Base-by-base conservation (phyloP, 2,329 filamentous ascomycete genomes). In the Tolypocladium ophioglossoides region DNA sequence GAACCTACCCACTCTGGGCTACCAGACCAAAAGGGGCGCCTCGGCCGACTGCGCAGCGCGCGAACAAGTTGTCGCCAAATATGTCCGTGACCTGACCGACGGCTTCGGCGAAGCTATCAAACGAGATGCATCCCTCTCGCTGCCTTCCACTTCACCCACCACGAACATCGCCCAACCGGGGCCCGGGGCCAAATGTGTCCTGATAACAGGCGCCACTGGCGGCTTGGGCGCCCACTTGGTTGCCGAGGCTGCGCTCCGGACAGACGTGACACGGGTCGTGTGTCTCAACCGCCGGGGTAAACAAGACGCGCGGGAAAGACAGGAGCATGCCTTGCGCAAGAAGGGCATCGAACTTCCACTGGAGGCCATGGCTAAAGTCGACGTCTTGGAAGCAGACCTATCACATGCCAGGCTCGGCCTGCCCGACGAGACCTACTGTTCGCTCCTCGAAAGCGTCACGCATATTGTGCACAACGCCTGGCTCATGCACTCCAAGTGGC, bases 401-500 rank as follows among this genome's bases (percentile, higher is more conserved):
- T 44, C 46, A 2, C 73, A 75, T 24, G 63, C 70, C 0, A 53
- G 59, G 3, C 68, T 82, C 0, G 78, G 77, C 0, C 64, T 82
- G 0, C 24, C 64, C 0, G 18, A 54, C 0, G 41, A 59, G 4
- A 64, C 69, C 1, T 79, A 80, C 57, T 41, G 62, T 2, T 24
- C 51, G 0, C 67, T 81, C 0, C 59, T 65, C 0, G n/a, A 57
- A 0, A 59, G 52, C 2, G 74, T 74, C 10, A 81, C 78, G 0
- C 73, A 79, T 55, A 72, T 82, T 41, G 54, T 78, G 22, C 76
- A 79, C 61, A 78, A 74, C 50, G 77, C 76, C 0, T 80, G 76
- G 75, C 72, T 71, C 1, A 78, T 79, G 75, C 74, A 66, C 52
- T 20, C 38, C 18, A 54, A 50, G 12, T 46, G 57, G 22, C 27